phyloP scores from a whole-genome alignment of 169 alveolate species.

The Eimeria necatrix region DNA sequence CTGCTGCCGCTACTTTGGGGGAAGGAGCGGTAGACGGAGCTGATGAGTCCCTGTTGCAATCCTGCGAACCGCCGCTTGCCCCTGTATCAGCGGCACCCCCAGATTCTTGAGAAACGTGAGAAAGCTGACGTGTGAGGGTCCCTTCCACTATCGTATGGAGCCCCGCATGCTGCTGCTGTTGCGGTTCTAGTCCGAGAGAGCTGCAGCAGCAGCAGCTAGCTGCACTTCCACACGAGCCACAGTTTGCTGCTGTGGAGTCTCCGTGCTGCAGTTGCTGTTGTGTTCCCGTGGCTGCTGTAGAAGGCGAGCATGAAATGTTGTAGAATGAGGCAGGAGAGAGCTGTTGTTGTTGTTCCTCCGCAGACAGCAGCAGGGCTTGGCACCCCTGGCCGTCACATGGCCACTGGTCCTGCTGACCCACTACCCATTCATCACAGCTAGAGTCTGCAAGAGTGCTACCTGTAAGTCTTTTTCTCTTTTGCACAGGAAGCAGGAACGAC shows the following conservation, averaged over 20 bases:
- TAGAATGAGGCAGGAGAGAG: constrained; percentile 61
- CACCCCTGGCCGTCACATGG: constrained; percentile 40
- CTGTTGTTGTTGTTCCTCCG: constrained; percentile 42
- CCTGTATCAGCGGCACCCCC: not conserved
- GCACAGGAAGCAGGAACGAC: constrained; percentile 33
- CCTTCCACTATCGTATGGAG: constrained; percentile 32
- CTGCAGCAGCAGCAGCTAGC: constrained; percentile 50
- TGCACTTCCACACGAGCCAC: constrained; percentile 41
- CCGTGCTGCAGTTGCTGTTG: constrained; percentile 68
- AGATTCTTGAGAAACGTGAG: constrained; percentile 45
- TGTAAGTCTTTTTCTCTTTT: constrained; percentile 20
- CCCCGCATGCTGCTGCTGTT: constrained; percentile 64
- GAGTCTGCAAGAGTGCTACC: constrained; percentile 20
- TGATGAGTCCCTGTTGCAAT: not conserved
- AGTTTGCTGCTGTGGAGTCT: constrained; percentile 15
- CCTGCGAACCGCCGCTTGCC: not conserved
- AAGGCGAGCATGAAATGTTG: constrained; percentile 42
- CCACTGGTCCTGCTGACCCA: constrained; percentile 26
- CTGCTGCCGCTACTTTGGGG: constrained; percentile 28
- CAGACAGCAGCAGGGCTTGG: constrained; percentile 1
- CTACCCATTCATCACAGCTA: constrained; percentile 34
- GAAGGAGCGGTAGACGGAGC: constrained; percentile 3
- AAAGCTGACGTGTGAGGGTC: constrained; percentile 34
- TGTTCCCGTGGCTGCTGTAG: not conserved
- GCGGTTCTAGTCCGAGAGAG: constrained; percentile 47